These are phyloP conservation scores for Starmera caribaea DNA, from an alignment of 805 yeast species.

Conservation along the genomic window DNA sequence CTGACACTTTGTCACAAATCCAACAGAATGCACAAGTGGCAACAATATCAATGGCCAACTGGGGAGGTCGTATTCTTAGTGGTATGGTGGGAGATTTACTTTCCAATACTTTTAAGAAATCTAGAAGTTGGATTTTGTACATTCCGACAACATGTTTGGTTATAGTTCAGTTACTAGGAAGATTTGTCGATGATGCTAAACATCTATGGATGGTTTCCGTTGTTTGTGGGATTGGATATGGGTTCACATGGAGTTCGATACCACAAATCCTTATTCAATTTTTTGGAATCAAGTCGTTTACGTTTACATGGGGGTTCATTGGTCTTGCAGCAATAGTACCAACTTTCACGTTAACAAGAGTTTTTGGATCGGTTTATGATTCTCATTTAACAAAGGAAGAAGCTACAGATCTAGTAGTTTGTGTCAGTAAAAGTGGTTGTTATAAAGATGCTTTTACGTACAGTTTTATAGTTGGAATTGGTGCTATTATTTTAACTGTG, in stretches of 20 bases:
- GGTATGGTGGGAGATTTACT: slow-evolving; percentile 61
- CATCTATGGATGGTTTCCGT: slow-evolving; percentile 41
- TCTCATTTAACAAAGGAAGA: slow-evolving; percentile 19
- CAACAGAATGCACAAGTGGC: slow-evolving; percentile 69
- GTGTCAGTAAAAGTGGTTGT: slow-evolving; percentile 20
- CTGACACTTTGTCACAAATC: slow-evolving; percentile 28
- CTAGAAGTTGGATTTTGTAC: slow-evolving; percentile 45
- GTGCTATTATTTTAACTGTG: slow-evolving; percentile 2
- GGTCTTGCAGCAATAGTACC: slow-evolving; percentile 59
- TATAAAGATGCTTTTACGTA: slow-evolving; percentile 32
- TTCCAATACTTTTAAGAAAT: slow-evolving; percentile 31
- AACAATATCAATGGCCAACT: slow-evolving; percentile 57
- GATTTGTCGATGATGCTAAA: slow-evolving; percentile 21
- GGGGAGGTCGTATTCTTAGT: slow-evolving; percentile 52
- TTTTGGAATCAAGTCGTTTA: slow-evolving; percentile 59
- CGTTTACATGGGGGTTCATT: slow-evolving; percentile 67
- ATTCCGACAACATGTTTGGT: slow-evolving; percentile 40
- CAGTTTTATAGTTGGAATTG: slow-evolving; percentile 22
- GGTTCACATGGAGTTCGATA: slow-evolving; percentile 59
- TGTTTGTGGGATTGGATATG: slow-evolving; percentile 63
- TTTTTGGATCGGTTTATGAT: slow-evolving; percentile 61
- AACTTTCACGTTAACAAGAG: slow-evolving; percentile 46
- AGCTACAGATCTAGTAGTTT: slow-evolving; percentile 1
- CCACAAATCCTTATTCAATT: slow-evolving; percentile 72
- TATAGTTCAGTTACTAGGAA: slow-evolving; percentile 42